Conservation (phyloP, 495 filamentous ascomycete species). For the Neohortaea acidophila region DNA sequence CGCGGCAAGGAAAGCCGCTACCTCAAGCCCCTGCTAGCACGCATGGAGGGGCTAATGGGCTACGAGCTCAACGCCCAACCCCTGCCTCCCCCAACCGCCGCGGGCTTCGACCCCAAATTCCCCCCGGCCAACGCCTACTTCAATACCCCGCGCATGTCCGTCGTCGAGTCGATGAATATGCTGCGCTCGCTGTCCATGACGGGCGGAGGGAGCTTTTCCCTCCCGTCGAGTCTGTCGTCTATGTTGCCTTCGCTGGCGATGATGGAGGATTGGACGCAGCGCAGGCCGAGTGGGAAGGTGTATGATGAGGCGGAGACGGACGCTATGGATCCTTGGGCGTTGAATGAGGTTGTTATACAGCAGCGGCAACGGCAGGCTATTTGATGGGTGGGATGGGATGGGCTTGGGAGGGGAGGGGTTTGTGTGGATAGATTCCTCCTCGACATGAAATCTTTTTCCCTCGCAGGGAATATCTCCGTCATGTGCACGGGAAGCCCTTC, state of each 20-base stretch:
- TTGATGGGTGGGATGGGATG: no score
- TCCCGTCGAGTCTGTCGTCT: slow-evolving; percentile 14
- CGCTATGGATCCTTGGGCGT: not conserved
- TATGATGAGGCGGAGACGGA: slow-evolving; percentile 13
- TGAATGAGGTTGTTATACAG: not conserved
- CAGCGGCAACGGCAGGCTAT: no score
- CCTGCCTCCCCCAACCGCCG: not conserved
- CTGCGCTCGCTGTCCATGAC: slow-evolving; percentile 12
- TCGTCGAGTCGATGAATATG: slow-evolving; percentile 13
- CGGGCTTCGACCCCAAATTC: not conserved
- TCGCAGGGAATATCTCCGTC: no score
- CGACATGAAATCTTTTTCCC: no score
- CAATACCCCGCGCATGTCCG: not conserved
- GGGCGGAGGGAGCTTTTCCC: no score
- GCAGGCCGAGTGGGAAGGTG: slow-evolving; percentile 12
- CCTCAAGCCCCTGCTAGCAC: slow-evolving; percentile 15
- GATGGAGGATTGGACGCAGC: slow-evolving; percentile 10
- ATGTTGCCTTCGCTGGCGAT: not conserved
- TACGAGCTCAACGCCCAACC: slow-evolving; percentile 8
- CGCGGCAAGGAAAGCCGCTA: slow-evolving; percentile 19
- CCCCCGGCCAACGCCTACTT: not conserved
- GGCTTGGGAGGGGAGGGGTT: no score
- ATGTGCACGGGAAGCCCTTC: no score
- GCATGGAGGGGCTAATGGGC: slow-evolving; percentile 13
- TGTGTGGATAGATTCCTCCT: no score